These are phyloP conservation scores for Fusarium illudens DNA, from an alignment of 2,329 filamentous ascomycete species.

Conservation along the genomic window DNA sequence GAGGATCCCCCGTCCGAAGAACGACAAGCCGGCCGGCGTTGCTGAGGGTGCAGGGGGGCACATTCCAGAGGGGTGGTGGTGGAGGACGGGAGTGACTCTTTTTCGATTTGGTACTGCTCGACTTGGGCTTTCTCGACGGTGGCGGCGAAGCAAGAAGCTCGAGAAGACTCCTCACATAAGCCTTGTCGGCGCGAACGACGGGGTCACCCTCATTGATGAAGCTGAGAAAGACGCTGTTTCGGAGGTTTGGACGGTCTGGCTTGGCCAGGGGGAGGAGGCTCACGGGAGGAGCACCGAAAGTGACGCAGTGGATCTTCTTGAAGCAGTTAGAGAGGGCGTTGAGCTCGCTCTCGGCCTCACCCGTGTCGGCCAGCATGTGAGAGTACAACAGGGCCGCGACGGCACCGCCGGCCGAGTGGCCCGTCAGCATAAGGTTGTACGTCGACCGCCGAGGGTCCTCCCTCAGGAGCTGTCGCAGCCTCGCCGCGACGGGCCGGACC, in stretches of 20 bases:
- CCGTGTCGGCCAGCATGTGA: conserved; percentile 76
- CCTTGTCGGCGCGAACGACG: conserved; percentile 77
- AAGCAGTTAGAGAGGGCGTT: conserved; percentile 74
- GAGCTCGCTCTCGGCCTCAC: conserved; percentile 70
- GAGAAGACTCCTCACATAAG: conserved; percentile 76
- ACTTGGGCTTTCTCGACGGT: conserved; percentile 49
- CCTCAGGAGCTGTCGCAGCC: conserved; percentile 73
- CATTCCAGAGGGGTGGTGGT: conserved; percentile 60
- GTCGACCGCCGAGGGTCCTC: conserved; percentile 73
- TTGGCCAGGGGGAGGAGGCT: conserved; percentile 74
- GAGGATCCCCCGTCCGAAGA: conserved; percentile 61
- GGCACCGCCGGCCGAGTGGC: conserved; percentile 86
- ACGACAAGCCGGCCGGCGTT: conserved; percentile 76
- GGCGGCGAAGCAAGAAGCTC: conserved; percentile 72
- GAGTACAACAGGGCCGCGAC: conserved; percentile 81
- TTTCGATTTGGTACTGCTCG: conserved; percentile 25
- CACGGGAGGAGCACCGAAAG: conserved; percentile 84
- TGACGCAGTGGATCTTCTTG: conserved; percentile 82
- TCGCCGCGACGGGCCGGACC: conserved; percentile 75
- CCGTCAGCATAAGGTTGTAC: conserved; percentile 82
- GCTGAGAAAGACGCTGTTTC: conserved; percentile 77
- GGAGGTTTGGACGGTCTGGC: conserved; percentile 57
- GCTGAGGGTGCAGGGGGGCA: conserved; percentile 72
- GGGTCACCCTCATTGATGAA: conserved; percentile 91
- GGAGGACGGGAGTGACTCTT: conserved; percentile 26